These are phyloP conservation scores for Rosa lucieae DNA, from an alignment of 306 rosid genomes.

Conservation along the genomic window DNA sequence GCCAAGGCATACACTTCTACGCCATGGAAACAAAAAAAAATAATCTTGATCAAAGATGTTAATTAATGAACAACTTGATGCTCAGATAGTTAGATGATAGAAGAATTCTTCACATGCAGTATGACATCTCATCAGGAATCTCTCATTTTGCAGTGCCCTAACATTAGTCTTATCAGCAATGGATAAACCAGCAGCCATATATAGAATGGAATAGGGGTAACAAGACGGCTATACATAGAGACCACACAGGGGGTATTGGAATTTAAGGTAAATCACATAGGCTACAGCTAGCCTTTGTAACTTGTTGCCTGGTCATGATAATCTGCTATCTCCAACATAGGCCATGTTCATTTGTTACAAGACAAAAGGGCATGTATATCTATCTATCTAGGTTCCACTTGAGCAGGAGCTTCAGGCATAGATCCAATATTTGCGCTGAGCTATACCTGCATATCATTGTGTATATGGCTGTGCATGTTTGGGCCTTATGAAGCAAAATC, in stretches of 20 bases:
- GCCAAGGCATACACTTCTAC: neutral
- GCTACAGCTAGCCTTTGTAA: neutral
- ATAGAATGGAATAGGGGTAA: neutral
- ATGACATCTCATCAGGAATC: neutral
- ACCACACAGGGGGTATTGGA: neutral
- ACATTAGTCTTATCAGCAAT: neutral
- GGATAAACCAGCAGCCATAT: neutral
- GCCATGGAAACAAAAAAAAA: neutral
- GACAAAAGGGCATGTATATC: constrained; percentile 1
- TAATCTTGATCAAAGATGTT: neutral
- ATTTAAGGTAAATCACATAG: neutral
- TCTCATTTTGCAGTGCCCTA: neutral
- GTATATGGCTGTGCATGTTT: neutral
- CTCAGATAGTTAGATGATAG: neutral
- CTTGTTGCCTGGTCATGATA: constrained; percentile 2
- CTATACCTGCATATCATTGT: neutral
- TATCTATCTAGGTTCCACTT: neutral
- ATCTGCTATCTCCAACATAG: neutral
- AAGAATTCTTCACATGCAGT: neutral
- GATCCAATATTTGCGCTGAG: neutral
- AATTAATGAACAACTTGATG: too few relatives aligned
- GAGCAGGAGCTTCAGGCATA: neutral
- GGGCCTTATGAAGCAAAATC: neutral
- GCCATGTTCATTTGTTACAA: neutral
- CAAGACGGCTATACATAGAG: neutral